These are phyloP conservation scores for Globisporangium carolinianum DNA, from an alignment of 352 stramenopile genomes.

Conservation along the genomic window DNA sequence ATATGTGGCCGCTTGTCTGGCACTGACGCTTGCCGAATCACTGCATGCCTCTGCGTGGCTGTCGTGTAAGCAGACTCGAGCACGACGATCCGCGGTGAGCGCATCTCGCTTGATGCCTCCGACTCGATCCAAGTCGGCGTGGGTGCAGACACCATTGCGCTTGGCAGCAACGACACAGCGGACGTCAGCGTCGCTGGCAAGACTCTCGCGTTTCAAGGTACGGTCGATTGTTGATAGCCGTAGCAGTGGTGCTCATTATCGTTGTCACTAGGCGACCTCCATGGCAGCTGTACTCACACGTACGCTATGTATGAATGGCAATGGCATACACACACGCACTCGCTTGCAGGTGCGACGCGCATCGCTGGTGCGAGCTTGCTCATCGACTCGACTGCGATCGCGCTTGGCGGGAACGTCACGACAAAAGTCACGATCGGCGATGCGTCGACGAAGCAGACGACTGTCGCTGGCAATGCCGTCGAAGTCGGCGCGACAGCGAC, in stretches of 20 bases:
- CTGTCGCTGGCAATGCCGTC: slow-evolving; percentile 11
- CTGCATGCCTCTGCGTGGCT: too few species aligned
- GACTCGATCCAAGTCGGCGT: slow-evolving; percentile 5
- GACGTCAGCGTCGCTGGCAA: slow-evolving; percentile 14
- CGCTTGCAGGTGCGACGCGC: slow-evolving; percentile 15
- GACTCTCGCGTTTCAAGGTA: slow-evolving; percentile 20
- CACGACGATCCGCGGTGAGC: slow-evolving; percentile 2
- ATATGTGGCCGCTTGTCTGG: not conserved
- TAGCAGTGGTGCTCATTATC: too few species aligned
- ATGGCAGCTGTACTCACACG: not conserved
- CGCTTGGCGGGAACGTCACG: slow-evolving; percentile 27
- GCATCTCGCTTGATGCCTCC: slow-evolving; percentile 3
- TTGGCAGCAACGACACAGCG: slow-evolving; percentile 11
- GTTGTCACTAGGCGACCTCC: not conserved
- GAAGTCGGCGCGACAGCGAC: slow-evolving; percentile 20
- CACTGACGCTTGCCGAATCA: not conserved
- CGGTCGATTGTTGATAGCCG: not conserved
- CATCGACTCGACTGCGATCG: slow-evolving; percentile 21
- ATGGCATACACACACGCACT: not conserved
- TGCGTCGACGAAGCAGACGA: slow-evolving; percentile 14
- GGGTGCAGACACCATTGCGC: slow-evolving; percentile 5
- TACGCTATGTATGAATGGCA: too few species aligned
- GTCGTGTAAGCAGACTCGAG: slow-evolving; percentile 2
- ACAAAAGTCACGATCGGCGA: slow-evolving; percentile 26
- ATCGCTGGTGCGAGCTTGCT: slow-evolving; percentile 18